Percentiles rank a stretch among this genome's conserved stretches.
phyloP scores from a whole-genome alignment of 805 yeast species.

The Lipomyces sp. region DNA sequence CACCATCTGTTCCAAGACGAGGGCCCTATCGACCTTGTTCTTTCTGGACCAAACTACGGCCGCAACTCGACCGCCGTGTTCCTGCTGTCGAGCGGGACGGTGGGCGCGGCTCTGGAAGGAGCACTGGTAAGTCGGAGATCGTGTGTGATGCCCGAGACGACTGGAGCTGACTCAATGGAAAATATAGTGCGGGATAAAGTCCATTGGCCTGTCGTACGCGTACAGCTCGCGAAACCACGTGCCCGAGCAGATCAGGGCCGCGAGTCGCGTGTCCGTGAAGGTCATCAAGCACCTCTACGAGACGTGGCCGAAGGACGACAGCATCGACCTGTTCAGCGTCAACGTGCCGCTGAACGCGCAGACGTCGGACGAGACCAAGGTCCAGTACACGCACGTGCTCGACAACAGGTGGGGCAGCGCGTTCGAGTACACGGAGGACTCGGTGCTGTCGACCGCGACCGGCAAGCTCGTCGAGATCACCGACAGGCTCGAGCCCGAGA shows the following conservation, averaged over 20 bases:
- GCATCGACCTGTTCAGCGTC: slow-evolving; percentile 71
- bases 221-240: slow-evolving; percentile 56
- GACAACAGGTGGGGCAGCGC: slow-evolving; percentile 77
- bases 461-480: slow-evolving; percentile 19
- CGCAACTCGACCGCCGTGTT: slow-evolving; percentile 87
- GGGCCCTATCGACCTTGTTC: slow-evolving; percentile 73
- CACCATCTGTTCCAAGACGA: slow-evolving; percentile 55
- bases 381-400: slow-evolving; percentile 72
- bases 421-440: slow-evolving; percentile 40
- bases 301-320: slow-evolving; percentile 51
- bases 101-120: slow-evolving; percentile 96
- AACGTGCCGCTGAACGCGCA: slow-evolving; percentile 72
- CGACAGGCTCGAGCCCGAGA: slow-evolving; percentile 39
- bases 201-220: slow-evolving; percentile 87
- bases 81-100: slow-evolving; percentile 87
- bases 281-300: slow-evolving; percentile 57
- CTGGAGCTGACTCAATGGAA: too few relatives aligned
- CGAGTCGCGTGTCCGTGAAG: slow-evolving; percentile 64
- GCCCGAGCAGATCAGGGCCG: slow-evolving; percentile 52
- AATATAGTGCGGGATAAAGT: slow-evolving; percentile 43
- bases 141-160: not conserved
- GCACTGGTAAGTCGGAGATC: slow-evolving; percentile 47
- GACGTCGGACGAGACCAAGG: slow-evolving; percentile 58
- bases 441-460: slow-evolving; percentile 20
- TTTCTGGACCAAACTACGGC: slow-evolving; percentile 96